These are phyloP conservation scores for Pseudogymnoascus sp. DNA, from an alignment of 2,329 filamentous ascomycete species.

Conservation along the genomic window DNA sequence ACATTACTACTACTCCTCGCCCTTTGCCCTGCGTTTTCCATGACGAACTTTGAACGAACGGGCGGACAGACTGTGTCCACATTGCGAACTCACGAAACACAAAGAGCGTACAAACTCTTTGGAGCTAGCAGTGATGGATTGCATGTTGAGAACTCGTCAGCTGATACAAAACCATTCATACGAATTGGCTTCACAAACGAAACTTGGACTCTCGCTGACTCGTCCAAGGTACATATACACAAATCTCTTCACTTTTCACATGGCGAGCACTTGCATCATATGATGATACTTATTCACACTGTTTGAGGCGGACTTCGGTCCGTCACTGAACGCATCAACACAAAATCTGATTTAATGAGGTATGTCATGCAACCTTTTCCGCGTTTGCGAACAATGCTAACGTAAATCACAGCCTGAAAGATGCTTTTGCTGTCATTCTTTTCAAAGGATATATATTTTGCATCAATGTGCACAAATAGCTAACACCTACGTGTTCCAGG, in stretches of 20 bases:
- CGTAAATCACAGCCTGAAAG: slow-evolving; percentile 25
- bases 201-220: slow-evolving; percentile 9
- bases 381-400: slow-evolving; percentile 13
- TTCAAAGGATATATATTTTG: slow-evolving; percentile 9
- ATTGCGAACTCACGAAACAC: slow-evolving; percentile 27
- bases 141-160: slow-evolving; percentile 39
- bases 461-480: slow-evolving; percentile 12
- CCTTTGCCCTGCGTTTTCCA: slow-evolving; percentile 18
- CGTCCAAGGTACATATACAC: slow-evolving; percentile 9
- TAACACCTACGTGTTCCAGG: slow-evolving; percentile 20
- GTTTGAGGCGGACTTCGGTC: slow-evolving; percentile 31
- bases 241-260: slow-evolving; percentile 12
- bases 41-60: slow-evolving; percentile 41
- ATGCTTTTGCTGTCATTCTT: slow-evolving; percentile 24
- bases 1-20: slow-evolving; percentile 17
- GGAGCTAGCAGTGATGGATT: slow-evolving; percentile 28
- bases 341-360: slow-evolving; percentile 41
- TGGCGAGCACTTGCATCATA: slow-evolving; percentile 25
- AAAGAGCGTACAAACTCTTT: slow-evolving; percentile 34
- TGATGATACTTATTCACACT: slow-evolving; percentile 38
- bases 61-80: slow-evolving; percentile 36
- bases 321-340: slow-evolving; percentile 30
- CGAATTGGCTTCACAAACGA: slow-evolving; percentile 4
- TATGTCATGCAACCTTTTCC: slow-evolving; percentile 20
- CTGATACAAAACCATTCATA: slow-evolving; percentile 28